Base-by-base conservation (phyloP, 352 stramenopile species). In the Globisporangium paddicum region DNA sequence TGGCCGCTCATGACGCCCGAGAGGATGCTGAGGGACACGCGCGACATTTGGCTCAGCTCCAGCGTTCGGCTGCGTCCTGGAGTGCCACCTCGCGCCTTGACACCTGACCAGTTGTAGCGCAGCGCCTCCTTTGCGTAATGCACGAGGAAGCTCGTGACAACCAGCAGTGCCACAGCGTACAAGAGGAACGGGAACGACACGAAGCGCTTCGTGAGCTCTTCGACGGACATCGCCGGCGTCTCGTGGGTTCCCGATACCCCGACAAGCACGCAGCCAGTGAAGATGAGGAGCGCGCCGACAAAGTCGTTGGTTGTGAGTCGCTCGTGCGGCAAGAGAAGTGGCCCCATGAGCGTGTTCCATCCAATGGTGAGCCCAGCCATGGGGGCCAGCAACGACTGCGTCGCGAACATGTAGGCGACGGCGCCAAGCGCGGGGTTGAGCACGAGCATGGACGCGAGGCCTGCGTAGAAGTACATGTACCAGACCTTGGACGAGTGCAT, bases 351-450 rank as follows among this genome's bases (percentile, higher is more conserved):
- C 45, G 82, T 90, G 65, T 93, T 93, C 83, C 83, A 93, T 26
- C 79, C 79, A 57, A 93, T 89, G 9, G 81, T 90, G 48, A 93
- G 73, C 1, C 83, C 83, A 11, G 79, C 81, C 83, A 93, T 93
- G 0, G 83, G 83, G n/a, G 83, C 81, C 16, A 93, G 66, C 14
- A 93, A 67, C 46, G 83, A 93, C 63, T 90, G 83, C 25, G 83
- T 85, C 21, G 83, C 83, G 49, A 91, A 93, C 55, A 78, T 87
- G 62, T 89, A 90, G 26, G 80, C 81, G 10, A 86, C 58, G 2
- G 82, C 73, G 13, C 70, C 79, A 6, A 93, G 65, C 25, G 77
- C 68, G 3, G 83, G 83, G 45, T 93, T 93, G 53, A 93, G 55
- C 26, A 91, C 78, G 11, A 93, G 62, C 77, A 93, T 90, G 30